Conservation (phyloP, 164 flowering plant species). For the Euptelea pleiosperma region DNA sequence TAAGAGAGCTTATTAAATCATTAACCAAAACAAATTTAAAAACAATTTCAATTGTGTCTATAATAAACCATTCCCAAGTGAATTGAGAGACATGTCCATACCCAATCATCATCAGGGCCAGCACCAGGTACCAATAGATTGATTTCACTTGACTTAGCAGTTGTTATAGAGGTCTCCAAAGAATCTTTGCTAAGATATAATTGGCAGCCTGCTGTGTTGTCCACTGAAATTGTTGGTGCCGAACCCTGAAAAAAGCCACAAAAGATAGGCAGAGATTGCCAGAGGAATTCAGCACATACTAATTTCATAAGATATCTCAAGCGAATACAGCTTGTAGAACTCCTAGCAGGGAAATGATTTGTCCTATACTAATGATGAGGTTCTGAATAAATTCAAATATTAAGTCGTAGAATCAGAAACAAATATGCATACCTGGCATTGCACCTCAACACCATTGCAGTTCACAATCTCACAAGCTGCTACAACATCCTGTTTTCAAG, state of each 20-base stretch:
- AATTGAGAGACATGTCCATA: too few relatives aligned
- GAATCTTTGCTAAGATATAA: conserved; percentile 81
- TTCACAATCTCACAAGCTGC: conserved; percentile 99
- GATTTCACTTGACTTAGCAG: conserved; percentile 95
- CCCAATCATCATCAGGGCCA: conserved; percentile 78
- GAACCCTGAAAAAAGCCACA: conserved; percentile 59
- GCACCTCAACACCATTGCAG: conserved; percentile 91
- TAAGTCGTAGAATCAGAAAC: not conserved
- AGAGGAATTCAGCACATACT: not conserved
- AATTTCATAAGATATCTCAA: too few relatives aligned
- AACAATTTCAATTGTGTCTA: too few relatives aligned
- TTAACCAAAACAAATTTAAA: too few relatives aligned
- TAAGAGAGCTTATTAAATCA: too few relatives aligned
- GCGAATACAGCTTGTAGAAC: too few relatives aligned
- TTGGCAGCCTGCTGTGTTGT: conserved; percentile 90
- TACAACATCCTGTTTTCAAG: conserved; percentile 73
- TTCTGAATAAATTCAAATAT: not conserved
- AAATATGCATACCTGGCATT: conserved; percentile 74
- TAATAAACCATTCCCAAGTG: too few relatives aligned
- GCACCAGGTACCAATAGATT: conserved; percentile 83
- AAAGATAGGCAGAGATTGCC: not conserved
- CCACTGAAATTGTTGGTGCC: conserved; percentile 94
- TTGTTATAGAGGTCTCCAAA: conserved; percentile 77
- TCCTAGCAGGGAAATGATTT: too few relatives aligned
- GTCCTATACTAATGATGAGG: not conserved